phyloP scores from a whole-genome alignment of 371 early-diverging fungal species.

The Enterocytospora artemiae region DNA sequence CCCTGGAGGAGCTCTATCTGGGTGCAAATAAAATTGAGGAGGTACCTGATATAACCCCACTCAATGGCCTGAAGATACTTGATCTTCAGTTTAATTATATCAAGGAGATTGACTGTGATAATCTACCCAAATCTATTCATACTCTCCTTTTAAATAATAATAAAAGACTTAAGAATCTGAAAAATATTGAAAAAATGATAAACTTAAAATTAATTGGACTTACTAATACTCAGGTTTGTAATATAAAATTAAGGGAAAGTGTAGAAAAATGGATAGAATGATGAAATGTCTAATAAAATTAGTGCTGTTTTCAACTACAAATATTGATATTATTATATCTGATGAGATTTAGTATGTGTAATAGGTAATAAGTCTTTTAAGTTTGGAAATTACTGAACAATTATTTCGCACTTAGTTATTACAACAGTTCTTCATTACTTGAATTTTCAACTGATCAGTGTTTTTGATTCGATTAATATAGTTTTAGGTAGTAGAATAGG shows the following conservation, averaged over 20 bases:
- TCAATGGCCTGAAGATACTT: conserved; percentile 28
- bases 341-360: too few species aligned
- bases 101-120: conserved; percentile 37
- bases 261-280: too few species aligned
- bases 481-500: too few species aligned
- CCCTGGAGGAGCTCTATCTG: conserved; percentile 44
- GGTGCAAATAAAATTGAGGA: conserved; percentile 37
- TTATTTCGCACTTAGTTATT: too few species aligned
- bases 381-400: too few species aligned
- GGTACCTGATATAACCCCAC: conserved; percentile 24
- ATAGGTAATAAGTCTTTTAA: too few species aligned
- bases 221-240: conserved; percentile 26
- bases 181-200: conserved; percentile 17
- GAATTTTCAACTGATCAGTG: too few species aligned
- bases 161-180: conserved; percentile 20
- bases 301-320: too few species aligned
- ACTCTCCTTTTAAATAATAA: conserved; percentile 41
- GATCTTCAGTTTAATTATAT: conserved; percentile 48
- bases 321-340: too few species aligned
- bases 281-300: neutral
- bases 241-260: too few species aligned
- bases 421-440: too few species aligned
- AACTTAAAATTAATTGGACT: conserved; percentile 33
- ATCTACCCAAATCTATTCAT: conserved; percentile 33
- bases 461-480: too few species aligned